Percentiles rank a stretch among this genome's conserved stretches.
phyloP scores from a whole-genome alignment of 257 asterid genomes.

The Penstemon barbatus region DNA sequence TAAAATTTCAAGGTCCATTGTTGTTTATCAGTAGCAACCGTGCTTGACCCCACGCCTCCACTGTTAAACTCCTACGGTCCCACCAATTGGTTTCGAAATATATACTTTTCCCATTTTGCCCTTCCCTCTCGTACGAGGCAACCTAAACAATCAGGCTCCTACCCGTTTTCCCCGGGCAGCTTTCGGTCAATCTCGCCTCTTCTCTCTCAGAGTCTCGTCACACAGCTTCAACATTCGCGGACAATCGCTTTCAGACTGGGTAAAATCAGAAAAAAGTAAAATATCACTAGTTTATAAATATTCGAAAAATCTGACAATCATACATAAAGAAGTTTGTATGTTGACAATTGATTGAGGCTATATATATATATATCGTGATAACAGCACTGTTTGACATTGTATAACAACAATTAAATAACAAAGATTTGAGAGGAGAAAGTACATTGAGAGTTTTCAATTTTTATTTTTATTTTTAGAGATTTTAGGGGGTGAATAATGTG shows the following conservation, averaged over 20 bases:
- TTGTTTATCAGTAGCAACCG: constrained; percentile 13
- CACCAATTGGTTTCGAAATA: background rate
- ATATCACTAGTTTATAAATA: too few species aligned
- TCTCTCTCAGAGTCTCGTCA: constrained; percentile 23
- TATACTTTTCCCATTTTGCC: constrained; percentile 28
- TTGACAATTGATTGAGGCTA: constrained; percentile 20
- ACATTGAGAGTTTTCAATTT: constrained; percentile 17
- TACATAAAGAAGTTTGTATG: constrained; percentile 12
- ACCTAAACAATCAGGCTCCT: constrained; percentile 6
- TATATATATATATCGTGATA: background rate
- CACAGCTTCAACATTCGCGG: constrained; percentile 29
- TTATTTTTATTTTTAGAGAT: constrained; percentile 18
- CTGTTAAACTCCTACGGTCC: background rate
- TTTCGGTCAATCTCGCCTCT: constrained; percentile 26
- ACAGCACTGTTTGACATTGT: constrained; percentile 18
- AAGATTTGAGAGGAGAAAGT: constrained; percentile 1
- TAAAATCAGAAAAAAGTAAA: constrained; percentile 18
- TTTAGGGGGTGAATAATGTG: constrained; percentile 54
- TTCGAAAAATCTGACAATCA: background rate
- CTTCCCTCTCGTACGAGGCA: constrained; percentile 16
- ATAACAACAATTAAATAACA: background rate
- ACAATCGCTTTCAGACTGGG: constrained; percentile 13
- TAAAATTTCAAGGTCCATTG: constrained; percentile 18
- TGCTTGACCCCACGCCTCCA: constrained; percentile 27
- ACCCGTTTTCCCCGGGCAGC: constrained; percentile 42